phyloP scores from a whole-genome alignment of 306 rosid genomes.

The Heteromeles arbutifolia region DNA sequence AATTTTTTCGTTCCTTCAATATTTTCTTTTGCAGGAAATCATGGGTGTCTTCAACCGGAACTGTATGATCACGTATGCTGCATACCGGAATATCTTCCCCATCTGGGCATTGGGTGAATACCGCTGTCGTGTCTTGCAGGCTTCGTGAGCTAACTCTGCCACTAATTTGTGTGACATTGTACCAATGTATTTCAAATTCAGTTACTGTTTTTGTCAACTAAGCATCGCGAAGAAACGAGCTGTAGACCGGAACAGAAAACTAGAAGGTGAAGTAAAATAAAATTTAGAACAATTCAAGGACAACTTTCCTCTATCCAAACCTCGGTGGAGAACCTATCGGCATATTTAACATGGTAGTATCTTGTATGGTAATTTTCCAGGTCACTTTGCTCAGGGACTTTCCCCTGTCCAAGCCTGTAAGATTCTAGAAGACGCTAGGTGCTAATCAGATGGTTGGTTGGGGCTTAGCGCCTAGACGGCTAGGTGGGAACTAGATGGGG shows the following conservation, averaged over 20 bases:
- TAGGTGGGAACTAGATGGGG: no score
- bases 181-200: not conserved
- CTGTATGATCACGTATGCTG: constrained; percentile 75
- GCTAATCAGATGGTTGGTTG: no score
- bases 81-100: constrained; percentile 83
- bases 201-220: not conserved
- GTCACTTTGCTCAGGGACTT: no score
- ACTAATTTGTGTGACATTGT: not conserved
- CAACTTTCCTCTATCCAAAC: no score
- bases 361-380: not conserved
- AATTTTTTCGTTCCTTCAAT: no score
- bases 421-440: no score
- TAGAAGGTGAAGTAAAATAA: not conserved
- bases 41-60: constrained; percentile 86
- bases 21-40: constrained; percentile 46
- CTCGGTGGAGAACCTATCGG: not conserved
- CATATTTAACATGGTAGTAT: not conserved
- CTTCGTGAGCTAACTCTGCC: not conserved
- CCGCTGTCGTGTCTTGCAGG: constrained; percentile 39
- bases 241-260: not conserved
- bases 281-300: not conserved
- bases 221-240: not conserved
- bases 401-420: no score
- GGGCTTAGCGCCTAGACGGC: no score
- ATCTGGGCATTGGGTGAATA: constrained; percentile 91